Conservation (phyloP, 2,329 filamentous ascomycete genomes). For the Clonostachys sp. region DNA sequence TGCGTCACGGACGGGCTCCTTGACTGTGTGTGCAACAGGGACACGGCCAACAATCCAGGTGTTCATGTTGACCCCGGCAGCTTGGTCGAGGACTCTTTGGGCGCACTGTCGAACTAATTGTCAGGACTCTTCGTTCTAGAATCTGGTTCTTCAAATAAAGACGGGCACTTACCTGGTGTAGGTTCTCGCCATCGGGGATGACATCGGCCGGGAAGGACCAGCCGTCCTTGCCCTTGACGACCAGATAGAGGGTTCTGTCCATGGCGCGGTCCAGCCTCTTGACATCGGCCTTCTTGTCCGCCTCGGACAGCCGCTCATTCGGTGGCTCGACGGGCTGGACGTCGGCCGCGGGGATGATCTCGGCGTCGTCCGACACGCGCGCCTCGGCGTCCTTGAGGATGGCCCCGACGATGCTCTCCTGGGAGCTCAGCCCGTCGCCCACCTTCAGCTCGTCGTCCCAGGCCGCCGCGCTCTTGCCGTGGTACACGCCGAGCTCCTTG, state of each 20-base stretch:
- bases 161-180: constrained; percentile 70
- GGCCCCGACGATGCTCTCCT: constrained; percentile 60
- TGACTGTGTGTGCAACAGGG: constrained; percentile 76
- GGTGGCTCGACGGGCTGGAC: constrained; percentile 68
- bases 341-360: constrained; percentile 52
- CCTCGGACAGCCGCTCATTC: constrained; percentile 66
- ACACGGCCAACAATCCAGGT: constrained; percentile 94
- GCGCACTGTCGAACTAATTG: constrained; percentile 59
- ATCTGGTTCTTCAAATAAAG: not conserved
- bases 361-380: constrained; percentile 54
- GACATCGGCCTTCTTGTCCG: constrained; percentile 70
- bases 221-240: constrained; percentile 70
- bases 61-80: constrained; percentile 94
- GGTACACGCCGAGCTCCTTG: constrained; percentile 82
- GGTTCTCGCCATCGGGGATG: constrained; percentile 65
- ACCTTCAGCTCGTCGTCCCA: constrained; percentile 93
- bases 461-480: constrained; percentile 60
- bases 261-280: constrained; percentile 75
- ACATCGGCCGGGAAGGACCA: constrained; percentile 82
- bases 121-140: too few relatives aligned
- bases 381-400: constrained; percentile 73
- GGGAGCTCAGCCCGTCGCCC: constrained; percentile 62
- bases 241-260: constrained; percentile 79
- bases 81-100: constrained; percentile 68
- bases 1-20: constrained; percentile 38